Percentiles rank a stretch among this genome's conserved stretches.
phyloP scores from a whole-genome alignment of 106 monocot genomes.

The Alisma plantagoaquatica region DNA sequence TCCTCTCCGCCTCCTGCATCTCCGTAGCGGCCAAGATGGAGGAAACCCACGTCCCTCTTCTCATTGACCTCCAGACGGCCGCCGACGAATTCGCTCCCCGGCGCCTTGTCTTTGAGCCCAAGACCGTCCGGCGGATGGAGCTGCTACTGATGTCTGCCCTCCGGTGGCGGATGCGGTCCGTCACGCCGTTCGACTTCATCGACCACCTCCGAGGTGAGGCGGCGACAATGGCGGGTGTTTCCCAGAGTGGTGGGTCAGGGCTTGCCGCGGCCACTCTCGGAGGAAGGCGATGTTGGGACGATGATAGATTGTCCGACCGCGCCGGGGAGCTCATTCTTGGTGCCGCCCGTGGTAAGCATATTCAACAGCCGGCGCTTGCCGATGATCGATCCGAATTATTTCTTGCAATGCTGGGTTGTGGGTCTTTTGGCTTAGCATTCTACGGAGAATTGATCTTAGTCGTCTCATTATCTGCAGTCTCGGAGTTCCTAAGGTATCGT shows the following conservation, averaged over 20 bases:
- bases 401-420: no score
- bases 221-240: no score
- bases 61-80: constrained; percentile 52
- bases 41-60: constrained; percentile 53
- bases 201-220: no score
- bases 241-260: no score
- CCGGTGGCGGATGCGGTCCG: constrained; percentile 59
- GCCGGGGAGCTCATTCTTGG: constrained; percentile 38
- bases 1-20: constrained; percentile 69
- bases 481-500: constrained; percentile 40
- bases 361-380: no score
- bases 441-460: no score
- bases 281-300: no score
- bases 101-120: constrained; percentile 42
- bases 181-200: constrained; percentile 76
- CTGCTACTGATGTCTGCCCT: constrained; percentile 58
- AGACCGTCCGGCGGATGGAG: constrained; percentile 59
- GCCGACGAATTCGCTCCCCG: constrained; percentile 30
- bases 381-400: no score
- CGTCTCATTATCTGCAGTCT: no score
- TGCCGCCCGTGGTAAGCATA: constrained; percentile 47
- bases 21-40: constrained; percentile 86
- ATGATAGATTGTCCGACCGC: no score
- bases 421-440: no score
- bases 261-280: no score